Base-by-base conservation (phyloP, 164 flowering plant genomes). In the Kingdonia uniflora region DNA sequence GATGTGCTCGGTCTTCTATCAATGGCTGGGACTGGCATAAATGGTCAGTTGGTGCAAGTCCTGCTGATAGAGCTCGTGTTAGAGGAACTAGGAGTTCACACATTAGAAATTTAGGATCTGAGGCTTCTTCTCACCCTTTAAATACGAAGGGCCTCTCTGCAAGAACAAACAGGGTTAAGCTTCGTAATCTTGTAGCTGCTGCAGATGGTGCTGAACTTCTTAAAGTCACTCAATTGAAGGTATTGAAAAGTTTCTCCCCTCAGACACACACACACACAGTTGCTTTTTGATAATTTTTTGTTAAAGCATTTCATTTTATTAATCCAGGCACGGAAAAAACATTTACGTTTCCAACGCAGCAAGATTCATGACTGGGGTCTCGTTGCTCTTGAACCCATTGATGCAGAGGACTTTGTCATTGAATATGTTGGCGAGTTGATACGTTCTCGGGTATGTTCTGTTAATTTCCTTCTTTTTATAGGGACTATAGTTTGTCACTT, bases 321-420 rank as follows among this genome's bases (percentile, higher is more conserved):
- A 49, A 68, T 49, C n/a, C 71, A 94, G 99, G 96, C 99, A 45
- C 80, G 99, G 72, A 94, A 94, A 66, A 94, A 94, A 64, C 86
- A 80, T 12, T 48, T 89, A 29, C 88, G 97, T 39, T 94, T 94
- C 57, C 99, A 94, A 58, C 70, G 86, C 39, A 94, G 99, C 72
- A 94, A 83, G 74, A 94, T 94, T 52, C 99, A 94, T 76, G 99
- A 89, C 58, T 94, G 97, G 99, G 99, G 99, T 68, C 80, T 94
- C 70, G 76, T 94, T 69, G 97, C 96, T 19, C 65, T 77, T 42
- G 99, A 94, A 65, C 80, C 97, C 44, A 94, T 94, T 75, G 99
- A 94, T 54, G 86, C 99, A 0, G 97, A 94, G 67, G 99, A 94
- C 54, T 94, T 94, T 71, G 99, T 94, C 41, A 89, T 94, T 71